Evolutionary conservation across 495 filamentous ascomycete species (phyloP), one percentile per base, ranked within the genome.

Genomic region (Tirmania nivea): DNA sequence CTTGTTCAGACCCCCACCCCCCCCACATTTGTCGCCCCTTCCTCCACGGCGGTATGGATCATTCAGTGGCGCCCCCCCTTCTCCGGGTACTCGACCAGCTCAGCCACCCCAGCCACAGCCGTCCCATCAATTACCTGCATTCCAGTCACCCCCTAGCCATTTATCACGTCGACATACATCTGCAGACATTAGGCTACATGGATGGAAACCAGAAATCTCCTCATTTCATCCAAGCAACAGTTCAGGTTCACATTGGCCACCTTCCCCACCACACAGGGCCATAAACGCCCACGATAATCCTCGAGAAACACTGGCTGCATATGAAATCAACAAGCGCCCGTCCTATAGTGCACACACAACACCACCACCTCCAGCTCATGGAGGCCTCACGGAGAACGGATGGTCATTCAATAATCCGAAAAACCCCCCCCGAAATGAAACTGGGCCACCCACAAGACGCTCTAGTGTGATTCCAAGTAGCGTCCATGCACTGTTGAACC

Each of bases 101-200:
- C 74, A 75, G 21, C 76, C 79, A 35, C 76, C 80, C 3, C 75
- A 78, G 14, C 80, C 78, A 55, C 75, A 79, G 17, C 72, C 72
- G 20, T 80, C 81, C 25, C 86, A 92, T 64, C 85, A 86, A 49
- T 71, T 94, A 47, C 76, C 86, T 1, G 73, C 75, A 51, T 79
- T 82, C 17, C 75, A 82, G 19, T 80, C 84, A 25, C 83, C 84
- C 21, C 81, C 84, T 10, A 76, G 78, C 51, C 83, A 79, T 60
- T 70, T 95, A 35, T 75, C 80, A 34, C 80, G 90, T 19, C 79
- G 90, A 47, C 90, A 97, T 67, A 97, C 90, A 1, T 90, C 89
- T 49, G 90, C 90, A 52, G 90, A 97, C 60, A 96, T 97, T 58
- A 83, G 90, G 34, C 78, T 83, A 42, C 82, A 83, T 59, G 84